Percentiles rank a stretch among this genome's conserved stretches.
These are phyloP conservation scores for Chlorella ohadii DNA, from an alignment of 139 green algal species.

Conservation along the genomic window DNA sequence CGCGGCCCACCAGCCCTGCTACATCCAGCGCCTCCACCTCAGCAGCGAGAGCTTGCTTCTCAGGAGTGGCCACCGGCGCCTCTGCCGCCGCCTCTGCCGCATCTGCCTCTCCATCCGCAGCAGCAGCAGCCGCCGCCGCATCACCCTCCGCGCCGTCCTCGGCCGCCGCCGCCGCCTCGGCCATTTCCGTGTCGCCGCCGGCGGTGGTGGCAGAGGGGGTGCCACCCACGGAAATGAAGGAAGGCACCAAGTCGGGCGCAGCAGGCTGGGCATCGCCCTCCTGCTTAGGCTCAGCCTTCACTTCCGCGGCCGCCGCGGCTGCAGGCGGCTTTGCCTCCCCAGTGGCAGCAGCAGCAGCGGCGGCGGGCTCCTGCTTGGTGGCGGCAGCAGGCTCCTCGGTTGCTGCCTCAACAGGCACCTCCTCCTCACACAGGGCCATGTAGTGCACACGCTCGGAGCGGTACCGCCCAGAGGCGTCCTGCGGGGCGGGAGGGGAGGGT, in stretches of 20 bases:
- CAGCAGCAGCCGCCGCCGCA: neutral
- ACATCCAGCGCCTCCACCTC: slow-evolving; percentile 13
- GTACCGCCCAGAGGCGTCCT: slow-evolving; percentile 17
- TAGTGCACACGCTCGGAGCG: slow-evolving; percentile 32
- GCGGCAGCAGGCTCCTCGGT: neutral
- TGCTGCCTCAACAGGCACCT: neutral
- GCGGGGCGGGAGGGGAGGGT: neutral
- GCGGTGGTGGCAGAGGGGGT: too few relatives aligned
- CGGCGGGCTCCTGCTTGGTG: neutral
- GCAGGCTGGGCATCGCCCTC: neutral
- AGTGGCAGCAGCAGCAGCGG: neutral
- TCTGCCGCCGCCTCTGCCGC: neutral
- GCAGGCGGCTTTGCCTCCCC: neutral
- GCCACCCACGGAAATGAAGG: too few relatives aligned
- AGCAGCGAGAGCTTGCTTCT: neutral
- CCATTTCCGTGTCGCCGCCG: neutral
- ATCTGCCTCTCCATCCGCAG: neutral
- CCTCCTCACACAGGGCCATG: slow-evolving; percentile 25
- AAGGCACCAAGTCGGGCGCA: too few relatives aligned
- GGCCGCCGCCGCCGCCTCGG: neutral
- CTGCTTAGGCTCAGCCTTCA: too few relatives aligned
- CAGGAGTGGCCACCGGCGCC: neutral
- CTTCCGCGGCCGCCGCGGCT: too few relatives aligned
- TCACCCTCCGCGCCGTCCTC: neutral
- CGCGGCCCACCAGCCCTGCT: neutral